These are phyloP conservation scores for Chaetomiaceae sp. DNA, from an alignment of 2,329 filamentous ascomycete genomes.

Conservation along the genomic window DNA sequence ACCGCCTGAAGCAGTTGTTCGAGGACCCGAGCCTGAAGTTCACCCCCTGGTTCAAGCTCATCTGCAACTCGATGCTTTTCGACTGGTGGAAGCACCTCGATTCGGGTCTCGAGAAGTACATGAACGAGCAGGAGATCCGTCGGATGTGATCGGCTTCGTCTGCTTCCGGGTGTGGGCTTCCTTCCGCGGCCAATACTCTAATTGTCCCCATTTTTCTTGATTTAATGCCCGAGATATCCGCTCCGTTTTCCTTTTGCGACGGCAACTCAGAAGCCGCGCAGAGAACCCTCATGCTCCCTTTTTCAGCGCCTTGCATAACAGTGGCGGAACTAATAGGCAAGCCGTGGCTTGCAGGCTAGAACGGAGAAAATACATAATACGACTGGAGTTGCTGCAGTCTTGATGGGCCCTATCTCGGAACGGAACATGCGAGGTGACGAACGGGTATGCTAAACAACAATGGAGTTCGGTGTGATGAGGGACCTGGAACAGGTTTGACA, in stretches of 20 bases:
- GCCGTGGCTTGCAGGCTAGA: slow-evolving; percentile 1
- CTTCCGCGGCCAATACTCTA: neutral
- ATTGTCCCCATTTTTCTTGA: slow-evolving; percentile 1
- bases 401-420: neutral
- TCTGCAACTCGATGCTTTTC: slow-evolving; percentile 95
- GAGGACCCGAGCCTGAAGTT: slow-evolving; percentile 75
- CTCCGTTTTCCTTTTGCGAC: slow-evolving; percentile 17
- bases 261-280: slow-evolving; percentile 19
- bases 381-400: neutral
- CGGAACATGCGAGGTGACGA: slow-evolving; percentile 6
- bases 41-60: slow-evolving; percentile 99
- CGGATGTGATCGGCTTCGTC: slow-evolving; percentile 56
- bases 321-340: slow-evolving; percentile 10
- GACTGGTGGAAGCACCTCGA: slow-evolving; percentile 94
- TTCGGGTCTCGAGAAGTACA: slow-evolving; percentile 74
- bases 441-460: neutral
- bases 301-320: slow-evolving; percentile 22
- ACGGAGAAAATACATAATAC: neutral
- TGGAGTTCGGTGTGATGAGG: too few species aligned
- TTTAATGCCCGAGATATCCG: slow-evolving; percentile 25
- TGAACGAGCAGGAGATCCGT: slow-evolving; percentile 79
- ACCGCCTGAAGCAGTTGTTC: slow-evolving; percentile 82
- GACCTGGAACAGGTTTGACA: too few species aligned
- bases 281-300: slow-evolving; percentile 21
- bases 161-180: neutral